phyloP scores from a whole-genome alignment of 345 rosid species.

The Eutrema japonicum region DNA sequence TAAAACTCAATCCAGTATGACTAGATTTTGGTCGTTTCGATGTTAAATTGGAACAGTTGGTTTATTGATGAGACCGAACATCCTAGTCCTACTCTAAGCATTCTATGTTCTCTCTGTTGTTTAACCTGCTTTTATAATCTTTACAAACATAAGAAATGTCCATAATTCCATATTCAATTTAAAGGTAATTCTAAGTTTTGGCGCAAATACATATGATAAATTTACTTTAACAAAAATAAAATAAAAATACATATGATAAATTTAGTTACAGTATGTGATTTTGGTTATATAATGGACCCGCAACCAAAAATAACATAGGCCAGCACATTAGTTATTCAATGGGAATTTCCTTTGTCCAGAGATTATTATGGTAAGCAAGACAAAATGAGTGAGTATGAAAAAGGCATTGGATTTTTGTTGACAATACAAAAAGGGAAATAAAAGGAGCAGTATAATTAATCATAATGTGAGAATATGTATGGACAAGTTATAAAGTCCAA shows the following conservation, averaged over 20 bases:
- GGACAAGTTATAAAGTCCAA: constrained; percentile 42
- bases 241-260: neutral
- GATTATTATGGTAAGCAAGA: constrained; percentile 42
- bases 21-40: neutral
- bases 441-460: constrained; percentile 21
- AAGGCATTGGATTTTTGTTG: constrained; percentile 57
- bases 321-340: constrained; percentile 22
- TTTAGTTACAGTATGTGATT: neutral
- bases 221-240: too few relatives aligned
- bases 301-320: constrained; percentile 32
- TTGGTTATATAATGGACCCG: constrained; percentile 23
- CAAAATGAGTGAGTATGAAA: constrained; percentile 47
- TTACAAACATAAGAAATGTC: neutral
- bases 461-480: constrained; percentile 50
- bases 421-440: constrained; percentile 47
- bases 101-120: neutral
- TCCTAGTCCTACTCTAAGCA: constrained; percentile 10
- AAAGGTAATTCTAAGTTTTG: neutral
- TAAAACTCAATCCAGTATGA: neutral
- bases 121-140: neutral
- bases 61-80: neutral
- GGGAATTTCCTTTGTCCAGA: constrained; percentile 32
- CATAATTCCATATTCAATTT: neutral
- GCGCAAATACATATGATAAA: neutral
- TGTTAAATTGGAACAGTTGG: neutral